phyloP scores from a whole-genome alignment of 345 rosid species.

The Eucalyptus brandiana region DNA sequence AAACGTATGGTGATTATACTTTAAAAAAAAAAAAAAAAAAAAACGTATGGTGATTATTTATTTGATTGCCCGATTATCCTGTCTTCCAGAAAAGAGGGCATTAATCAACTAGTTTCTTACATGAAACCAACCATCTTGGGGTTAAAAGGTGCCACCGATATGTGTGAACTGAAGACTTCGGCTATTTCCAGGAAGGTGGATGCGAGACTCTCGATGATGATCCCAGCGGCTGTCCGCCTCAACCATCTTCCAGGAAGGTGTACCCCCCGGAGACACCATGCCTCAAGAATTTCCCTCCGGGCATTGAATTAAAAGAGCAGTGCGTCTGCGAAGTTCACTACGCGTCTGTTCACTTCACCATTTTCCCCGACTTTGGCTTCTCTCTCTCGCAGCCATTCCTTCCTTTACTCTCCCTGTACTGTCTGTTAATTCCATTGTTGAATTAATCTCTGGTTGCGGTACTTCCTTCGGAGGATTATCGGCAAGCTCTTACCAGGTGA shows the following conservation, averaged over 20 bases:
- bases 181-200: neutral
- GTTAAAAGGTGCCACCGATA: fast-evolving
- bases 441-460: too few relatives aligned
- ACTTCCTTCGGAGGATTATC: neutral
- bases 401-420: neutral
- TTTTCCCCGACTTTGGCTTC: neutral
- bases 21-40: too few relatives aligned
- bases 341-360: neutral
- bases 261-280: neutral
- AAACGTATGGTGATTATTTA: fast-evolving
- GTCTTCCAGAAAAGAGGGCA: neutral
- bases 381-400: neutral
- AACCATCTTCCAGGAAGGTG: neutral
- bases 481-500: too few relatives aligned
- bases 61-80: neutral
- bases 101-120: neutral
- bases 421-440: neutral
- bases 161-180: neutral
- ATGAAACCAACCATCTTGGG: neutral
- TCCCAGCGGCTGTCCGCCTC: neutral
- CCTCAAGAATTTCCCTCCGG: neutral
- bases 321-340: neutral
- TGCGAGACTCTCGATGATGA: neutral
- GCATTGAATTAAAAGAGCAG: neutral
- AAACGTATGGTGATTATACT: fast-evolving